Conservation (phyloP, 108 stramenopile genomes). For the Stephanodiscus triporus region DNA sequence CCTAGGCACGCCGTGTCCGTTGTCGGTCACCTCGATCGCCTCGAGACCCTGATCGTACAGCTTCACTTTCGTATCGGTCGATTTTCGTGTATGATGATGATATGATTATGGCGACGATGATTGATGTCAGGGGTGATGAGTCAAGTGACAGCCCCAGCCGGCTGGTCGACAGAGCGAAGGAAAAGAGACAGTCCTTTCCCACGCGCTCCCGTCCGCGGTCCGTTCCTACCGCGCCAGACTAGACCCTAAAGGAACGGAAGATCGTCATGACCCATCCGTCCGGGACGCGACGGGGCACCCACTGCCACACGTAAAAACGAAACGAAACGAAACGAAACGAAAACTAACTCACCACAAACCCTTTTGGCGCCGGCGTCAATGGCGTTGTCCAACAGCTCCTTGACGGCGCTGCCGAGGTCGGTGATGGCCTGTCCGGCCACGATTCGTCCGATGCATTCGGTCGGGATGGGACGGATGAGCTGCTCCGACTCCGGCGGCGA, state of each 20-base stretch:
- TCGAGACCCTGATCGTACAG: conserved; percentile 78
- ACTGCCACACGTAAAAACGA: conserved; percentile 2
- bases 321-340: conserved; percentile 3
- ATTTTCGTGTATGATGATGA: no score
- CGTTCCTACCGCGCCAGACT: no score
- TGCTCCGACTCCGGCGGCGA: no score
- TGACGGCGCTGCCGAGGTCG: conserved; percentile 83
- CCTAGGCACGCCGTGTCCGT: conserved; percentile 79
- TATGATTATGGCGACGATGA: conserved; percentile 1
- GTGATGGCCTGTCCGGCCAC: conserved; percentile 89
- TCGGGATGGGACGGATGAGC: conserved; percentile 50
- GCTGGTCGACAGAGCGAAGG: neutral
- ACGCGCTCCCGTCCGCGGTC: no score
- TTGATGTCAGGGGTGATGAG: no score
- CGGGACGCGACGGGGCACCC: no score
- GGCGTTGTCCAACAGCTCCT: conserved; percentile 92
- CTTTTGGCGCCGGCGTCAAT: conserved; percentile 79
- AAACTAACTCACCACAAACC: conserved; percentile 69
- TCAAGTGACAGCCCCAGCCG: no score
- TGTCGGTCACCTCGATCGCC: conserved; percentile 87
- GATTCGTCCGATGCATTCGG: conserved; percentile 59
- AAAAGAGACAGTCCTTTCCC: neutral
- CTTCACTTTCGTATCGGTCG: conserved; percentile 71
- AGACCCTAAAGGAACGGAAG: no score
- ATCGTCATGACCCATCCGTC: no score